A percentile compares a stretch with the other conserved stretches of the same genome.
Evolutionary conservation across 306 rosid genomes (phyloP).

Genomic region (Dicorynia guianensis): DNA sequence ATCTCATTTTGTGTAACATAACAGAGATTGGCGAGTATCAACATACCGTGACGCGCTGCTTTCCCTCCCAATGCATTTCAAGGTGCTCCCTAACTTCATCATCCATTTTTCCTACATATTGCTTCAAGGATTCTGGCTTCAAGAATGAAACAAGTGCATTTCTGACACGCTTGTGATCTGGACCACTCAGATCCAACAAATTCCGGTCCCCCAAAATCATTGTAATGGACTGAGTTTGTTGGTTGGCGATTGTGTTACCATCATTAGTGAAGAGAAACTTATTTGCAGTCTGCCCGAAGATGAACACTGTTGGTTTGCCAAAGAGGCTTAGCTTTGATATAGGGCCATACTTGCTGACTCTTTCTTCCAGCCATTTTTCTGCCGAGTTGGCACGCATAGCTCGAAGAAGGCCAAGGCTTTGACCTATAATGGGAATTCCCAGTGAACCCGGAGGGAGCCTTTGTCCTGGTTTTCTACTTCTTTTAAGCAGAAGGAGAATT

Average conservation of each 20-base stretch:
- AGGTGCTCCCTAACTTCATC: conserved; percentile 63
- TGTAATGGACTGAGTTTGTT: conserved; percentile 58
- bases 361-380: conserved; percentile 64
- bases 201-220: conserved; percentile 65
- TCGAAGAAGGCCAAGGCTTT: conserved; percentile 63
- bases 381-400: conserved; percentile 71
- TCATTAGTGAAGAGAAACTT: conserved; percentile 58
- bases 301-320: conserved; percentile 74
- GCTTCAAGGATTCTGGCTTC: conserved; percentile 79
- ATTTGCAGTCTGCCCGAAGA: conserved; percentile 75
- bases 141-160: conserved; percentile 67
- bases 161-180: conserved; percentile 77
- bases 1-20: too few species aligned
- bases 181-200: conserved; percentile 55
- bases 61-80: conserved; percentile 74
- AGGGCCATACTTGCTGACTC: conserved; percentile 72
- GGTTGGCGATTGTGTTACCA: conserved; percentile 34
- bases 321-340: conserved; percentile 79
- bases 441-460: conserved; percentile 82
- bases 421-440: conserved; percentile 74
- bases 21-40: neutral
- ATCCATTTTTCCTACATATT: conserved; percentile 70
- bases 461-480: conserved; percentile 48
- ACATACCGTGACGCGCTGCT: conserved; percentile 59
- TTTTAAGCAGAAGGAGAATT: conserved; percentile 51